A percentile compares a stretch with the other conserved stretches of the same genome.
These are phyloP conservation scores for Arthroderma sp. DNA, from an alignment of 2,329 filamentous ascomycete species.

Conservation along the genomic window DNA sequence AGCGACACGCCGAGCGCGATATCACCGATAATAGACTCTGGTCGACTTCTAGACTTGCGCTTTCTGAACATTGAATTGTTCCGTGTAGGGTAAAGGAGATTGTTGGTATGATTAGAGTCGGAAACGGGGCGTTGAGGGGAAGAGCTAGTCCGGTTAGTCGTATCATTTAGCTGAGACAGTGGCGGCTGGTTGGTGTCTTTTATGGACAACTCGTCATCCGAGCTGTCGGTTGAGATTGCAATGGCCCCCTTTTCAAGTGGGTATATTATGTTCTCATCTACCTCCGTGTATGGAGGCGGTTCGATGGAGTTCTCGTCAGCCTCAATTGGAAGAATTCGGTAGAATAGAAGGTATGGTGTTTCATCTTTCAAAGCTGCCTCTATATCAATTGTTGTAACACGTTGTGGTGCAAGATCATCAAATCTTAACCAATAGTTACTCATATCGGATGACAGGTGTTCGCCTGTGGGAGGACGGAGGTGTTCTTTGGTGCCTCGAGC, in stretches of 20 bases:
- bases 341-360: conserved; percentile 89
- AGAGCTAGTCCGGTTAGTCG: no score
- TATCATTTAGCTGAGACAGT: no score
- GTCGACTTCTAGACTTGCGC: no score
- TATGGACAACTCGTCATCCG: background rate
- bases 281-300: conserved; percentile 3
- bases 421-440: conserved; percentile 79
- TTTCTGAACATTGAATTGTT: no score
- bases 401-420: conserved; percentile 65
- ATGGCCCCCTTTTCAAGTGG: background rate
- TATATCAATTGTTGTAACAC: conserved; percentile 66
- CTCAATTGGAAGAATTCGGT: conserved; percentile 80
- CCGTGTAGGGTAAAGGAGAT: no score
- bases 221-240: background rate
- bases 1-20: no score
- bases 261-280: background rate
- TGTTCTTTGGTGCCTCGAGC: conserved; percentile 50
- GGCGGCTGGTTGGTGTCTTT: no score
- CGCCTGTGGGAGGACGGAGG: conserved; percentile 3
- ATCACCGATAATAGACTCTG: no score
- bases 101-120: no score
- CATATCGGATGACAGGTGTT: conserved; percentile 38
- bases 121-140: no score
- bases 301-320: conserved; percentile 40
- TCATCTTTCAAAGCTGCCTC: conserved; percentile 67